Evolutionary conservation across 2,329 filamentous ascomycete species (phyloP), one percentile per base, ranked within the genome.

Genomic region (Colletotrichum sp.): DNA sequence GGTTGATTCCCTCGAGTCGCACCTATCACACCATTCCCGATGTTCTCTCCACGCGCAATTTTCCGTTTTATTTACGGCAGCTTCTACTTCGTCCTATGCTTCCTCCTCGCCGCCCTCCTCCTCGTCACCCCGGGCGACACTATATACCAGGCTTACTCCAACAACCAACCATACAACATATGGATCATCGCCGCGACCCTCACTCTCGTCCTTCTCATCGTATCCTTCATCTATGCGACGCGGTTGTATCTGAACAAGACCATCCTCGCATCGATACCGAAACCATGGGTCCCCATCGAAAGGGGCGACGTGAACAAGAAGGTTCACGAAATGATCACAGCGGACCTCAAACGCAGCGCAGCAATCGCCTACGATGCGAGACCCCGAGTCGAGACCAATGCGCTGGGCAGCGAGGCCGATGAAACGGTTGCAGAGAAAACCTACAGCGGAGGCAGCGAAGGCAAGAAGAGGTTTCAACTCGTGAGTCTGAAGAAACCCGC

Each of bases 211-310:
- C 87, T 94, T 61, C 77, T 94, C 61, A 86, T 96, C 69, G 91
- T 95, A 58, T 84, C 92, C 60, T 92, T 98, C 80, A 91, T 98
- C 80, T 98, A 98, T 83, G 90, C 93, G 71, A 92, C 93, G 69
- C 90, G 97, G n/a, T 90, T 98, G 24, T 98, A 96, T 85, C 95
- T 96, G 69, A 98, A 95, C 81, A 92, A 95, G 77, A 94, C 90
- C 61, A 92, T 94, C 10, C 89, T 99, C 10, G 91, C 93, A 21
- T 93, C 92, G 6, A 98, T 99, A 75, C 97, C 97, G 2, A 97
- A 96, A 83, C 88, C 92, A 70, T 98, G 95, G 90, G 91, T 98
- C 18, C 96, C 96, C 1, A 89, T 98, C 77, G 95, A 97, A 79
- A 94, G 95, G 82, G 94, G 94, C 78, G 96, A 98, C 82, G 91